Percentiles rank a stretch among this genome's conserved stretches.
Conservation (phyloP, 208 protist genomes). For the Angomonas ambiguus region DNA sequence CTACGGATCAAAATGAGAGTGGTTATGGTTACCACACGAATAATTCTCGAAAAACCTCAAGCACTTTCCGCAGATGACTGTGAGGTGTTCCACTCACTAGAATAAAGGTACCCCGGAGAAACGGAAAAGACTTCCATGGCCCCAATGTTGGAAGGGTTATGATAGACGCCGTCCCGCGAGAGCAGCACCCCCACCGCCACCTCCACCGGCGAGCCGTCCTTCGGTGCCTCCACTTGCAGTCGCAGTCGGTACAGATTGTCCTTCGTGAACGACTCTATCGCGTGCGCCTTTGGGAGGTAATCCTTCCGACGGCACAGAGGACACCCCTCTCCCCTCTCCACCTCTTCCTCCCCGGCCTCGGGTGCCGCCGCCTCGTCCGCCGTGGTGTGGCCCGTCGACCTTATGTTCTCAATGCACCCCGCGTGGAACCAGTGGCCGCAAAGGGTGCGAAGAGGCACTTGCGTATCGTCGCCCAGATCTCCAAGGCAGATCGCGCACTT, state of each 20-base stretch:
- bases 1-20: neutral
- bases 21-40: neutral
- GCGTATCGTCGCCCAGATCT: conserved; percentile 17
- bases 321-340: conserved; percentile 19
- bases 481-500: conserved; percentile 38
- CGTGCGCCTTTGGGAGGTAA: conserved; percentile 24
- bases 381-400: neutral
- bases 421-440: conserved; percentile 58
- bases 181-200: conserved; percentile 33
- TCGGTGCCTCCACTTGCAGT: conserved; percentile 7
- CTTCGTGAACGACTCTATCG: conserved; percentile 12
- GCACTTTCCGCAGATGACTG: neutral
- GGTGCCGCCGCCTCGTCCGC: conserved; percentile 6
- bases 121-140: conserved; percentile 24
- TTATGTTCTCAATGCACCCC: conserved; percentile 27
- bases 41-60: too few relatives aligned
- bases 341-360: conserved; percentile 25
- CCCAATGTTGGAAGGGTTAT: conserved; percentile 46
- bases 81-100: neutral
- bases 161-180: conserved; percentile 29
- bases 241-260: conserved; percentile 27
- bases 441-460: conserved; percentile 22
- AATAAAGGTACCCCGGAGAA: conserved; percentile 11
- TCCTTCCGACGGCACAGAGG: conserved; percentile 30
- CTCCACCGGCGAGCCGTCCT: conserved; percentile 5